phyloP scores from a whole-genome alignment of 1,284 basidiomycete genomes.

The Marasmius sp. region DNA sequence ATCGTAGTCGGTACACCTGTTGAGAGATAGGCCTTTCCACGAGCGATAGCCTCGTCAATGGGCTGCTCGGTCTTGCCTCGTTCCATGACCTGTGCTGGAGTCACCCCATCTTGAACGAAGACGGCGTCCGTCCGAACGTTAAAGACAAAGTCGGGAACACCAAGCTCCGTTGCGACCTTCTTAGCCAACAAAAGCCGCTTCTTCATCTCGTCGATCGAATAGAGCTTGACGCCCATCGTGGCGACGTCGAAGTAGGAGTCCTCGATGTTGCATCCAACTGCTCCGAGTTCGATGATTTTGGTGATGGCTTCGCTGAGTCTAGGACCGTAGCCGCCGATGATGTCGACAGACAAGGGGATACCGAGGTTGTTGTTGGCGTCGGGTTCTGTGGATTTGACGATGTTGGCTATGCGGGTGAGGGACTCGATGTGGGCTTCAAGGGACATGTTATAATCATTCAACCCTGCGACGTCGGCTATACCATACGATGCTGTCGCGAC shows the following conservation, averaged over 20 bases:
- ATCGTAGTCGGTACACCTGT: conserved; percentile 5
- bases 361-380: neutral
- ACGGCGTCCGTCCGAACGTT: conserved; percentile 4
- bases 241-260: conserved; percentile 3
- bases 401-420: neutral
- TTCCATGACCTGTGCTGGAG: neutral
- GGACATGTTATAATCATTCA: conserved; percentile 5
- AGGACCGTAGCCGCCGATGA: conserved; percentile 3
- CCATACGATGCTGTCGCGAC: conserved; percentile 4
- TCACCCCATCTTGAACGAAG: neutral
- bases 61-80: neutral
- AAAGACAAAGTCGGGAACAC: conserved; percentile 6
- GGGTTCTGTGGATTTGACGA: conserved; percentile 1
- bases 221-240: neutral
- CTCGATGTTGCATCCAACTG: conserved; percentile 5
- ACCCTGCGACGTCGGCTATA: neutral
- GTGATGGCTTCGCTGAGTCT: neutral
- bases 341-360: conserved; percentile 2
- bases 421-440: neutral
- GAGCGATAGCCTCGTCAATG: conserved; percentile 1
- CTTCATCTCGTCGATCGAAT: conserved; percentile 5
- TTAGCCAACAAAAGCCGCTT: neutral
- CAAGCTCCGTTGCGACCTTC: conserved; percentile 2
- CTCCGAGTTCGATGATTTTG: conserved; percentile 3
- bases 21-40: conserved; percentile 2